These are phyloP conservation scores for Chamaenerion angustifolium DNA, from an alignment of 345 rosid genomes.

Conservation along the genomic window DNA sequence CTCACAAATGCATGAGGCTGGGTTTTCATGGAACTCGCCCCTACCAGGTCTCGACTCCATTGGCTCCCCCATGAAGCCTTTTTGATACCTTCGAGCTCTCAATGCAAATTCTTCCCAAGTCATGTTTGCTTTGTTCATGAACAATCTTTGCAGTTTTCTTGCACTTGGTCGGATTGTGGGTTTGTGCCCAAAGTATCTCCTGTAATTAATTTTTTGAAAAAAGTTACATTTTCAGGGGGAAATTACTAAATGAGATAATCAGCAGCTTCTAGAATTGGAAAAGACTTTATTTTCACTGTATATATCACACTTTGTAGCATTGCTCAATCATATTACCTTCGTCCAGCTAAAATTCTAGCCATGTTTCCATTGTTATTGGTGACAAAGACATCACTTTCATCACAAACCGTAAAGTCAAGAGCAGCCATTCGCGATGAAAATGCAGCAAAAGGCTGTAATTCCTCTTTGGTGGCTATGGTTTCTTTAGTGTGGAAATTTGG, in stretches of 20 bases:
- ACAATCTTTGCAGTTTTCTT: slow-evolving; percentile 65
- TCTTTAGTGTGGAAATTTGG: slow-evolving; percentile 84
- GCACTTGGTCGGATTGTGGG: slow-evolving; percentile 95
- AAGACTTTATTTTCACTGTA: too few species aligned
- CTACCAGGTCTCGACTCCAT: slow-evolving; percentile 87
- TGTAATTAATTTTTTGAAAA: slow-evolving; percentile 11
- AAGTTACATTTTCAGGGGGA: too few species aligned
- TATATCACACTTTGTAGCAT: too few species aligned
- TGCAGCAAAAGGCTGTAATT: slow-evolving; percentile 55
- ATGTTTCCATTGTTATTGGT: slow-evolving; percentile 97
- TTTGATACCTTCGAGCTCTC: slow-evolving; percentile 51
- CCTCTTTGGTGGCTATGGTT: slow-evolving; percentile 63
- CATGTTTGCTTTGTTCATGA: slow-evolving; percentile 44
- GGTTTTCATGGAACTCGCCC: slow-evolving; percentile 98
- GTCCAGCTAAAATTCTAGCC: slow-evolving; percentile 87
- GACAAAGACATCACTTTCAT: slow-evolving; percentile 88
- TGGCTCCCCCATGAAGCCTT: slow-evolving; percentile 96
- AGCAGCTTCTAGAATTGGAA: too few species aligned
- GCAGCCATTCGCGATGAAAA: slow-evolving; percentile 99
- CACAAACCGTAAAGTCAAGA: slow-evolving; percentile 85
- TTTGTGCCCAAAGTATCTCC: slow-evolving; percentile 92
- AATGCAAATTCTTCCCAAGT: slow-evolving; percentile 90
- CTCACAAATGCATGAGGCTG: slow-evolving; percentile 78
- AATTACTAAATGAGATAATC: too few species aligned
- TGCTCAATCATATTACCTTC: slow-evolving; percentile 35